phyloP scores from a whole-genome alignment of 2,329 filamentous ascomycete genomes.

The Thelonectria rubi region DNA sequence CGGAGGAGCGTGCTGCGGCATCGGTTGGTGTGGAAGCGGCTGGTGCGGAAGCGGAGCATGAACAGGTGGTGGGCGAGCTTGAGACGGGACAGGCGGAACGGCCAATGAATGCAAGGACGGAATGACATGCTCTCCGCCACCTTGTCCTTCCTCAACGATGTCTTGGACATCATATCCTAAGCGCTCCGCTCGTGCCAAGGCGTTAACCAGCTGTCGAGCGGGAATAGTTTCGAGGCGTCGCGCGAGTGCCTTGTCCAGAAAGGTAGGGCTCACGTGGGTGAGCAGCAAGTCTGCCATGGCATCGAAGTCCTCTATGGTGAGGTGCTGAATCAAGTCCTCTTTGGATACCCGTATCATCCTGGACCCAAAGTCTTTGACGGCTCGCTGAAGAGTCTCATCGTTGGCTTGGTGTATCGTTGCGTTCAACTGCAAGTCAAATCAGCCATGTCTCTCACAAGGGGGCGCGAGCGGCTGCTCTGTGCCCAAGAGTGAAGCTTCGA shows the following conservation, averaged over 20 bases:
- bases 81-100: conserved; percentile 20
- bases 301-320: conserved; percentile 56
- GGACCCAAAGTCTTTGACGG: conserved; percentile 57
- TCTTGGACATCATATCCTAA: conserved; percentile 65
- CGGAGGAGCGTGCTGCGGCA: neutral
- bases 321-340: conserved; percentile 52
- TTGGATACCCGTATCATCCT: conserved; percentile 54
- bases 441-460: conserved; percentile 26
- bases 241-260: conserved; percentile 63
- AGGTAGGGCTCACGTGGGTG: conserved; percentile 55
- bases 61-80: conserved; percentile 8
- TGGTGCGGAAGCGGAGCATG: conserved; percentile 9
- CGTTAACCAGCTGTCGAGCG: conserved; percentile 64
- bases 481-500: neutral
- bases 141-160: conserved; percentile 53
- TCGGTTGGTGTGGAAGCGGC: conserved; percentile 12
- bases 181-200: conserved; percentile 64
- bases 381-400: conserved; percentile 48
- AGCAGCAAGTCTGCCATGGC: conserved; percentile 55
- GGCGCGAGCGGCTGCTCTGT: neutral
- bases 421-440: conserved; percentile 54
- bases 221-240: conserved; percentile 62
- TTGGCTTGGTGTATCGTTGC: conserved; percentile 57
- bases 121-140: conserved; percentile 49
- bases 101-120: conserved; percentile 40